Evolutionary conservation across 805 yeast species (phyloP).

Genomic region (Hanseniaspora occidentalis): DNA sequence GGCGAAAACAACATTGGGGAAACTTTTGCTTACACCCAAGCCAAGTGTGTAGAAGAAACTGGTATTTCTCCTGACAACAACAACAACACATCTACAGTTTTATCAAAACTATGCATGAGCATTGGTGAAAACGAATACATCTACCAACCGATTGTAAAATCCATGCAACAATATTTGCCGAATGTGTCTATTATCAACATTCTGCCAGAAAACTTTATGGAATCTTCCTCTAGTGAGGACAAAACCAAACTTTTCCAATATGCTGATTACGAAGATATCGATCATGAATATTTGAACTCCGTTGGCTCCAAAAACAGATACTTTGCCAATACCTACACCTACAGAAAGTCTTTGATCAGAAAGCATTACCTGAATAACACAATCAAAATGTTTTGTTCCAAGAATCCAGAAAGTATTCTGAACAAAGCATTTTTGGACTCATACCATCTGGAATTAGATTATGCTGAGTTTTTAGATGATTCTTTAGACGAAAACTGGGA

Average conservation of each 20-base stretch:
- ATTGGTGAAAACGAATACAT: conserved; percentile 25
- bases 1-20: not conserved
- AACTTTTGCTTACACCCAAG: no score
- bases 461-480: conserved; percentile 92
- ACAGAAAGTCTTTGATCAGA: conserved; percentile 81
- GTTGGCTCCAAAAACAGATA: conserved; percentile 37
- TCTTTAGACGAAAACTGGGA: conserved; percentile 88
- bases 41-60: no score
- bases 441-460: conserved; percentile 76
- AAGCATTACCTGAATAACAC: conserved; percentile 85
- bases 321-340: conserved; percentile 67
- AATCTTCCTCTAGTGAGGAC: conserved; percentile 5
- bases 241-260: conserved; percentile 47
- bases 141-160: conserved; percentile 25
- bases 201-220: conserved; percentile 10
- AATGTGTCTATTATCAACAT: conserved; percentile 22
- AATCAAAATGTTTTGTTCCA: conserved; percentile 58
- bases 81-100: no score
- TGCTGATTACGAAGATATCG: conserved; percentile 82
- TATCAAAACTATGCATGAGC: not conserved
- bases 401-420: conserved; percentile 58
- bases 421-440: conserved; percentile 56
- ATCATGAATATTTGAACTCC: conserved; percentile 40
- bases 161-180: conserved; percentile 25
- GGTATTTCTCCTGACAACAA: no score